Base-by-base conservation (phyloP, 2,329 filamentous ascomycete genomes). In the Cercospora sp. region DNA sequence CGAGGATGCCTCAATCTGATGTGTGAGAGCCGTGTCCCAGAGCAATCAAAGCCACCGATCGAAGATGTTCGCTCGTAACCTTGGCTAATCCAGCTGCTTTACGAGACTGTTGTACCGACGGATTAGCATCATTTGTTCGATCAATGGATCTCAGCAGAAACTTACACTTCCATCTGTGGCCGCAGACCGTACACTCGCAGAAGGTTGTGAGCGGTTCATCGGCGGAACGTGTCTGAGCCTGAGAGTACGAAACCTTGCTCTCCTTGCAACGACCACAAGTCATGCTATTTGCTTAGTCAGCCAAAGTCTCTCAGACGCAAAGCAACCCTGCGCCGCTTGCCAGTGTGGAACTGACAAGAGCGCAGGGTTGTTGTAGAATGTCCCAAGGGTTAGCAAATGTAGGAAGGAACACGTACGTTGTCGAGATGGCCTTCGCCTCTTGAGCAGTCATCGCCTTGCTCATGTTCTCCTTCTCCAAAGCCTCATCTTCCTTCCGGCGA, bases 401-500 rank as follows among this genome's bases (percentile, higher is more conserved):
- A 20, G 7, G 53, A 28, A 51, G 36, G 12, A 55, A 26, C 20
- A 76, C 74, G 59, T 76, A 78, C 75, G 75, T 78, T 23, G 73
- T 75, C 9, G 72, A 75, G 82, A 97, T 93, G 78, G 91, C 94
- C 86, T 93, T 95, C 81, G 97, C 91, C 18, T 89, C 91, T 85
- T 94, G 91, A 66, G 94, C 92, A 10, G 96, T 94, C 89, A 98
- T 96, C 1, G 95, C 93, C 81, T 94, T 93, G 83, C 93, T 93
- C 91, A 98, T 94, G 81, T 99, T 99, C 81, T 97, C 93, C 81
- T 91, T 89, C 78, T 93, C 86, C 61, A 97, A 86, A 79, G 89
- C 88, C 73, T 87, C 83, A 73, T 97, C 93, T 77, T 90, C 87
- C 75, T 88, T 88, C 69, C 89, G 88, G 80, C 92, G 91, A 80